These are phyloP conservation scores for Alternaria sp. DNA, from an alignment of 2,329 filamentous ascomycete species.

Conservation along the genomic window DNA sequence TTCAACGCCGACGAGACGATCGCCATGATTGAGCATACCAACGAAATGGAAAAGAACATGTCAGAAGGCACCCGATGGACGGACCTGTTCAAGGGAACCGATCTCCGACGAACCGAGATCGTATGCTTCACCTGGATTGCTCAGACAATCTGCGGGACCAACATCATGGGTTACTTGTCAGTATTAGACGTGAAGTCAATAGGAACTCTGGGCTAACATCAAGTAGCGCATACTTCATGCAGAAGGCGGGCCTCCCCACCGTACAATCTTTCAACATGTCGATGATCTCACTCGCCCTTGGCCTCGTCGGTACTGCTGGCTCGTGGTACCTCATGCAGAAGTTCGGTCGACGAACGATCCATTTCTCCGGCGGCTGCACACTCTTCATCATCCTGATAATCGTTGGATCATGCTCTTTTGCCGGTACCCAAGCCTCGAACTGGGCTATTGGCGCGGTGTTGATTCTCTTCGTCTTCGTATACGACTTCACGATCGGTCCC, in stretches of 20 bases:
- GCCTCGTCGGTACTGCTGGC: constrained; percentile 78
- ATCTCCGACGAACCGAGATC: constrained; percentile 78
- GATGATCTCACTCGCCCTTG: constrained; percentile 63
- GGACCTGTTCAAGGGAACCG: constrained; percentile 81
- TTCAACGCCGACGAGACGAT: constrained; percentile 61
- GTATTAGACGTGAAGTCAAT: background rate
- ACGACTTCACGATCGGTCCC: constrained; percentile 85
- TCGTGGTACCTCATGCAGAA: constrained; percentile 84
- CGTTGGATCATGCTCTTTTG: constrained; percentile 78
- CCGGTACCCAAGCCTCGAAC: constrained; percentile 54
- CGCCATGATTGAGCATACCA: constrained; percentile 89
- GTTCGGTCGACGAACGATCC: constrained; percentile 75
- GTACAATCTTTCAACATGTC: constrained; percentile 53
- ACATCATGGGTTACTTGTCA: constrained; percentile 53
- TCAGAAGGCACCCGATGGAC: constrained; percentile 70
- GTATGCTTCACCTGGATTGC: constrained; percentile 58
- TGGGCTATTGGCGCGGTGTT: constrained; percentile 43
- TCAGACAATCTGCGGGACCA: constrained; percentile 53
- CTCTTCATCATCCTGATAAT: constrained; percentile 72
- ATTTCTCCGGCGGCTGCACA: constrained; percentile 68
- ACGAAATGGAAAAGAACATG: constrained; percentile 77
- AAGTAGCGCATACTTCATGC: constrained; percentile 53
- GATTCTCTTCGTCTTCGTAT: constrained; percentile 65
- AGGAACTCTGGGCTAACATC: constrained; percentile 5
- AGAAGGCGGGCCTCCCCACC: constrained; percentile 52